Evolutionary conservation across 2,329 filamentous ascomycete genomes (phyloP).

Genomic region (Aaosphaeria arxii): DNA sequence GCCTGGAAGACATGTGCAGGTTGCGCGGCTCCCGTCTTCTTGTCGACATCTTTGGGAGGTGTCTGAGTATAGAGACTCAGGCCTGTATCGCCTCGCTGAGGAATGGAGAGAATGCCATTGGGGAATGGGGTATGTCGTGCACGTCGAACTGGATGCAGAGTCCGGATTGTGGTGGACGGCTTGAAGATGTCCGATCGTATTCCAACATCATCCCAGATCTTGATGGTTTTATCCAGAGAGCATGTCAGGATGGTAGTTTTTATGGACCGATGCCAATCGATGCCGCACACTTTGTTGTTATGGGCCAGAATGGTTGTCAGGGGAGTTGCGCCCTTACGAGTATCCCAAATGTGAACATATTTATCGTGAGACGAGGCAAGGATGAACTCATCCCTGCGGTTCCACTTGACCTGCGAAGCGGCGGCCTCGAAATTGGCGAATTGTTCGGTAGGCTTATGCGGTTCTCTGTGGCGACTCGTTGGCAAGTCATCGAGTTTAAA

Average conservation of each 20-base stretch:
- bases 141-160: slow-evolving; percentile 85
- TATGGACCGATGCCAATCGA: slow-evolving; percentile 87
- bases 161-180: slow-evolving; percentile 64
- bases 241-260: slow-evolving; percentile 76
- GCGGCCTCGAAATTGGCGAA: slow-evolving; percentile 94
- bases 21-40: slow-evolving; percentile 26
- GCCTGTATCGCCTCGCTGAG: slow-evolving; percentile 81
- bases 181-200: slow-evolving; percentile 46
- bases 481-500: too few species aligned
- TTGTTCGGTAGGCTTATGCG: slow-evolving; percentile 38
- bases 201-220: slow-evolving; percentile 80
- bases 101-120: slow-evolving; percentile 82
- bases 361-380: slow-evolving; percentile 88
- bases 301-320: slow-evolving; percentile 84
- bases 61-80: slow-evolving; percentile 78
- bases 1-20: slow-evolving; percentile 52
- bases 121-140: slow-evolving; percentile 90
- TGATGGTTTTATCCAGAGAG: slow-evolving; percentile 87
- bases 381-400: slow-evolving; percentile 79
- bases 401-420: slow-evolving; percentile 94
- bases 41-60: slow-evolving; percentile 34
- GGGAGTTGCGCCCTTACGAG: slow-evolving; percentile 72
- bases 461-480: background rate
- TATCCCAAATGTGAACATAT: slow-evolving; percentile 87
- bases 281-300: slow-evolving; percentile 88